These are phyloP conservation scores for Trapa incisa DNA, from an alignment of 345 rosid species.

Conservation along the genomic window DNA sequence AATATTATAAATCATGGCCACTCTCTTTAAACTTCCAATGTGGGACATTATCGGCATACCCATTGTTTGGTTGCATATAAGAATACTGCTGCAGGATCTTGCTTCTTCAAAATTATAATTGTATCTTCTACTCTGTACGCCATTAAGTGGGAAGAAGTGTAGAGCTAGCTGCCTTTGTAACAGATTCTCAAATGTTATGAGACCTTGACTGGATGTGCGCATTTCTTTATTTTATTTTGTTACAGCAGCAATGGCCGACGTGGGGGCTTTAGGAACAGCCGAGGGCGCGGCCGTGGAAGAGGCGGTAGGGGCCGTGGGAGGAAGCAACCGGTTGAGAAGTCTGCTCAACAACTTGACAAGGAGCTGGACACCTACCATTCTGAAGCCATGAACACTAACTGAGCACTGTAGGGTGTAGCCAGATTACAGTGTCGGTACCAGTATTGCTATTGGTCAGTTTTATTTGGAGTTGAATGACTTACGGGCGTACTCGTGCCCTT, in stretches of 20 bases:
- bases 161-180: background rate
- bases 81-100: too few relatives aligned
- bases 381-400: constrained; percentile 55
- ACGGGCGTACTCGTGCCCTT: too few relatives aligned
- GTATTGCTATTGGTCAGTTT: too few relatives aligned
- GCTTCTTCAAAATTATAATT: too few relatives aligned
- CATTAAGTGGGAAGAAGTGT: too few relatives aligned
- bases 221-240: background rate
- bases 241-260: constrained; percentile 22
- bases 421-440: too few relatives aligned
- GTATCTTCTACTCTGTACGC: too few relatives aligned
- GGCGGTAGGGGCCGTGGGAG: constrained; percentile 28
- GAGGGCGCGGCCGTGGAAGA: background rate
- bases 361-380: constrained; percentile 85
- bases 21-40: too few relatives aligned
- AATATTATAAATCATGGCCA: too few relatives aligned
- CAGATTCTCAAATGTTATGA: background rate
- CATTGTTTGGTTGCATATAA: background rate
- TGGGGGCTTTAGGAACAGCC: constrained; percentile 26
- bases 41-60: too few relatives aligned
- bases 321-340: constrained; percentile 42
- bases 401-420: background rate
- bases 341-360: constrained; percentile 75
- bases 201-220: background rate
- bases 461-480: too few relatives aligned